Percentiles rank a stretch among this genome's conserved stretches.
Evolutionary conservation across 352 stramenopile species (phyloP).

Genomic region (Pseudoperonospora humuli): DNA sequence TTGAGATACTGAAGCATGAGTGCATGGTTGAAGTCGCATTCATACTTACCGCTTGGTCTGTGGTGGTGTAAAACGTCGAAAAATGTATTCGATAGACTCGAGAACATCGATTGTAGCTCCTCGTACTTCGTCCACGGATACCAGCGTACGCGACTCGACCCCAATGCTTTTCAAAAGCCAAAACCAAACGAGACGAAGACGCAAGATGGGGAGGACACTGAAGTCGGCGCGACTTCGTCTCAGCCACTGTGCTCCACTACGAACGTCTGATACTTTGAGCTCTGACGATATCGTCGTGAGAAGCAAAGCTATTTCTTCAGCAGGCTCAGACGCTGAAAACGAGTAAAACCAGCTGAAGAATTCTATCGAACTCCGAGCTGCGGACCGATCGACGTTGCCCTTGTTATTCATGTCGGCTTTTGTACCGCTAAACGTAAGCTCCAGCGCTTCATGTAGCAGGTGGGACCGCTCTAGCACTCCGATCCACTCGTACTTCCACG

Average conservation of each 20-base stretch:
- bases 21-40: neutral
- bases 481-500: slow-evolving; percentile 32
- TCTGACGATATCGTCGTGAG: slow-evolving; percentile 16
- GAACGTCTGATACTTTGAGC: slow-evolving; percentile 15
- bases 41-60: slow-evolving; percentile 28
- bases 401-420: neutral
- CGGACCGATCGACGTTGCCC: neutral
- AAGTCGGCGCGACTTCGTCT: slow-evolving; percentile 36
- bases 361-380: slow-evolving; percentile 3
- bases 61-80: slow-evolving; percentile 40
- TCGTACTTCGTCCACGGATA: neutral
- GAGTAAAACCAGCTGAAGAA: slow-evolving; percentile 52
- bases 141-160: neutral
- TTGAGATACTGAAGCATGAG: neutral
- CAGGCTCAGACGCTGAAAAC: slow-evolving; percentile 4
- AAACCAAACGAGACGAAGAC: slow-evolving; percentile 48
- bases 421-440: slow-evolving; percentile 9
- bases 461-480: slow-evolving; percentile 21
- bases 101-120: slow-evolving; percentile 25
- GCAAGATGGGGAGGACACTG: slow-evolving; percentile 17
- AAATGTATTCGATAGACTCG: slow-evolving; percentile 52
- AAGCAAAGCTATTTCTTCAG: slow-evolving; percentile 13
- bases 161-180: slow-evolving; percentile 43
- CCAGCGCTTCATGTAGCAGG: slow-evolving; percentile 22
- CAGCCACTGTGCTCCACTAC: slow-evolving; percentile 29